Evolutionary conservation across 257 asterid genomes (phyloP).

Genomic region (Solanum bukasovii): DNA sequence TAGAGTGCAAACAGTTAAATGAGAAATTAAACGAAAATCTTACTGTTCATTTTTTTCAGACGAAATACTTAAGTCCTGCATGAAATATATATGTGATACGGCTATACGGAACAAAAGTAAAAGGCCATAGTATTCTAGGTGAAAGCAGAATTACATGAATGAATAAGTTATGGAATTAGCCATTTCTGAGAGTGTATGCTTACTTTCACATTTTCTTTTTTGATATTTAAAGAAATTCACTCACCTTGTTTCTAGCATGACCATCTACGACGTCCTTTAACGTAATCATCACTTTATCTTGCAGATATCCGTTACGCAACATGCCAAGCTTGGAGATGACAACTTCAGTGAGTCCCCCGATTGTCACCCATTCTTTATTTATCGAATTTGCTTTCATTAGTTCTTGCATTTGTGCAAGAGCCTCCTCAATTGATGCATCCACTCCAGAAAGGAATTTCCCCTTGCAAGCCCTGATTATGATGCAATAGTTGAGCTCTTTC

Average conservation of each 20-base stretch:
- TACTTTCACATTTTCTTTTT: neutral
- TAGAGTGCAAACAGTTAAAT: neutral
- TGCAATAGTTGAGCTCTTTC: slow-evolving; percentile 56
- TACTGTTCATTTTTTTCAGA: neutral
- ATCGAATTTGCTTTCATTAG: slow-evolving; percentile 31
- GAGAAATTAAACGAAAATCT: neutral
- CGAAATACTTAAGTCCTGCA: neutral
- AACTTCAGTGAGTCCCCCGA: slow-evolving; percentile 35
- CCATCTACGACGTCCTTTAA: slow-evolving; percentile 38
- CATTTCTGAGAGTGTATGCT: neutral
- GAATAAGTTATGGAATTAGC: neutral
- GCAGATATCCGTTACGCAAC: slow-evolving; percentile 8
- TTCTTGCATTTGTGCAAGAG: slow-evolving; percentile 27
- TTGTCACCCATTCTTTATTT: slow-evolving; percentile 53
- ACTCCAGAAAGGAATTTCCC: slow-evolving; percentile 16
- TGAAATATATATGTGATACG: neutral
- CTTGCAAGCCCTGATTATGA: slow-evolving; percentile 42
- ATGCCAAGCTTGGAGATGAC: slow-evolving; percentile 19
- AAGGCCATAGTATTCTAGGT: neutral
- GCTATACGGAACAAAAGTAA: neutral
- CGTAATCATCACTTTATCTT: slow-evolving; percentile 14
- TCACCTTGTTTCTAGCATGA: slow-evolving; percentile 52
- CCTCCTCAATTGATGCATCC: slow-evolving; percentile 20
- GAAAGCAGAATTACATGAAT: neutral
- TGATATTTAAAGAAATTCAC: neutral